phyloP scores from a whole-genome alignment of 192 early-diverging fungal species.

The Coemansia reversa region DNA sequence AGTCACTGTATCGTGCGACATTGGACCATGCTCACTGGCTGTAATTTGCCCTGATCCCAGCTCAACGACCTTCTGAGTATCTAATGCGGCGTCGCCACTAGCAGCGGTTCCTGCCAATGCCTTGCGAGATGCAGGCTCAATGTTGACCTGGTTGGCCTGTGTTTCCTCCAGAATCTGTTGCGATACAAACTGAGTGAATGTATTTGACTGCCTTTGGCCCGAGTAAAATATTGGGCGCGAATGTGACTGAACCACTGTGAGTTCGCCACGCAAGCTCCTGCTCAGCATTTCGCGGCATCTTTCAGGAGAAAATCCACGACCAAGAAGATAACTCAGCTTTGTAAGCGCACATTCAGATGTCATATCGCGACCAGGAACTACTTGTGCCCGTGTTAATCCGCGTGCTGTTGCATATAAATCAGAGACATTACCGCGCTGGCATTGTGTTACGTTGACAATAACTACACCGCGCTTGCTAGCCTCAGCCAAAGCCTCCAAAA shows the following conservation, averaged over 20 bases:
- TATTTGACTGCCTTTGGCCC: slow-evolving; percentile 33
- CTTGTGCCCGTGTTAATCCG: slow-evolving; percentile 72
- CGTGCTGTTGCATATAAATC: slow-evolving; percentile 90
- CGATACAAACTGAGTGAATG: slow-evolving; percentile 52
- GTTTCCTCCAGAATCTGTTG: slow-evolving; percentile 54
- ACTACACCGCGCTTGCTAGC: slow-evolving; percentile 92
- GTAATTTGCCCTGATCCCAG: neutral
- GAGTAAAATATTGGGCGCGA: slow-evolving; percentile 47
- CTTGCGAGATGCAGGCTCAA: slow-evolving; percentile 29
- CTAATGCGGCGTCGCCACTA: neutral
- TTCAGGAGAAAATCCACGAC: slow-evolving; percentile 63
- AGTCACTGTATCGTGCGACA: slow-evolving; percentile 38
- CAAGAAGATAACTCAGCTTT: slow-evolving; percentile 91
- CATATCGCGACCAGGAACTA: slow-evolving; percentile 92
- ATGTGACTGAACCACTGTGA: slow-evolving; percentile 62
- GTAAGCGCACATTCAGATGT: slow-evolving; percentile 94
- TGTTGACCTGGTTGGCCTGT: slow-evolving; percentile 31
- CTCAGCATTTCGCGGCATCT: slow-evolving; percentile 79
- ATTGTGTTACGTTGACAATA: slow-evolving; percentile 96
- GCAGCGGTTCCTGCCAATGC: neutral
- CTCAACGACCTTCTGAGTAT: neutral
- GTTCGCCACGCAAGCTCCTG: slow-evolving; percentile 86
- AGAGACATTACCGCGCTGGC: slow-evolving; percentile 76
- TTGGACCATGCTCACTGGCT: slow-evolving; percentile 8
- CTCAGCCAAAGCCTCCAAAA: slow-evolving; percentile 78